phyloP scores from a whole-genome alignment of 805 yeast genomes.

The Candida takata region DNA sequence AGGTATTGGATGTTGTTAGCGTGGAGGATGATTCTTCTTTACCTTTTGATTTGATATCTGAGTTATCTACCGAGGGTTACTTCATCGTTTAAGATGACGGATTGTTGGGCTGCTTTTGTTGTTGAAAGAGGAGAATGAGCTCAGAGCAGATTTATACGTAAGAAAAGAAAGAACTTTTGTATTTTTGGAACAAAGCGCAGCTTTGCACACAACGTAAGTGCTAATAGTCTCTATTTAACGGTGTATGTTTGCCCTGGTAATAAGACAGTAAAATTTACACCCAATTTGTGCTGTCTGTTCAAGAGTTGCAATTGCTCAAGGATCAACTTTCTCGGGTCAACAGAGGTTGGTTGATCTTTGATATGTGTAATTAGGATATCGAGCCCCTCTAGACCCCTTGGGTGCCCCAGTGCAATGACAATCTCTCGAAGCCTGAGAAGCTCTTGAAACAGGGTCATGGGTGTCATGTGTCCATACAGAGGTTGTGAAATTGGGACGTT shows the following conservation, averaged over 20 bases:
- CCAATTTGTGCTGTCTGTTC: slow-evolving; percentile 32
- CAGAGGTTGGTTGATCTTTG: slow-evolving; percentile 32
- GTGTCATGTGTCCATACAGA: slow-evolving; percentile 78
- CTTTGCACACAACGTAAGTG: background rate
- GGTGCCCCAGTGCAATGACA: background rate
- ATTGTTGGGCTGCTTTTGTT: too few species aligned
- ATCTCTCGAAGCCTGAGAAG: slow-evolving; percentile 23
- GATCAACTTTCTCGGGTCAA: slow-evolving; percentile 55
- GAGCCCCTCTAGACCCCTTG: slow-evolving; percentile 15
- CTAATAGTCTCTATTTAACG: background rate
- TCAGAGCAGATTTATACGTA: too few species aligned
- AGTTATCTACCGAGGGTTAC: slow-evolving; percentile 52
- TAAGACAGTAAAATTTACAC: slow-evolving; percentile 43
- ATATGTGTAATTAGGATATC: slow-evolving; percentile 33
- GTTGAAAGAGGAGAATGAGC: too few species aligned
- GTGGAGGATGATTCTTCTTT: slow-evolving; percentile 47
- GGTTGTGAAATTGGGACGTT: slow-evolving; percentile 38
- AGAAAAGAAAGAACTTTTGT: background rate
- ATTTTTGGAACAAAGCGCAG: too few species aligned
- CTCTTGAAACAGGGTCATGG: slow-evolving; percentile 54
- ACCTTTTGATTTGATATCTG: slow-evolving; percentile 62
- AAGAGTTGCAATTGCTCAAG: slow-evolving; percentile 44
- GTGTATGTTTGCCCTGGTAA: slow-evolving; percentile 46
- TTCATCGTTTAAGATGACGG: slow-evolving; percentile 34
- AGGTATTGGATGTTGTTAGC: slow-evolving; percentile 50